Percentiles rank a stretch among this genome's conserved stretches.
phyloP scores from a whole-genome alignment of 306 rosid species.

The Echinosophora koreensis region DNA sequence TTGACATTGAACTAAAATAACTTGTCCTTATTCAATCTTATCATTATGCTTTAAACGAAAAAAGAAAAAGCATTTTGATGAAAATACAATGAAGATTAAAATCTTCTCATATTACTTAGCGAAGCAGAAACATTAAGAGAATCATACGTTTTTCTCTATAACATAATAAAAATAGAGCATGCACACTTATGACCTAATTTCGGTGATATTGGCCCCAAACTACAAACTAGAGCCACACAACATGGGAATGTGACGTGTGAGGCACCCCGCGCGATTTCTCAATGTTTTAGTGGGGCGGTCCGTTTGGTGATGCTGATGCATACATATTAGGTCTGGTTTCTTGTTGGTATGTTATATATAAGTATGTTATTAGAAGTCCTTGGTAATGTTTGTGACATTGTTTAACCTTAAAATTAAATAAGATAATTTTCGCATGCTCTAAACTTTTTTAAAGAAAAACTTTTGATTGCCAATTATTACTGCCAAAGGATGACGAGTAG shows the following conservation, averaged over 20 bases:
- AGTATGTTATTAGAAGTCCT: not conserved
- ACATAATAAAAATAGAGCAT: not conserved
- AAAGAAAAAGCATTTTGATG: not conserved
- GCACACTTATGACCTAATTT: not conserved
- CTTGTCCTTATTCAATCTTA: too few relatives aligned
- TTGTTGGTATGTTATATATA: too few relatives aligned
- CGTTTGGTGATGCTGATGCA: constrained; percentile 12
- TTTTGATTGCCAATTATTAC: not conserved
- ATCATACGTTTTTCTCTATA: not conserved
- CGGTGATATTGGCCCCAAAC: not conserved
- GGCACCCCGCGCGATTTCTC: not conserved
- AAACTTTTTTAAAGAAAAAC: not conserved
- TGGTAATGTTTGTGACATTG: not conserved
- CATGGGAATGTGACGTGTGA: constrained; percentile 32
- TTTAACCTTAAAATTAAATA: not conserved
- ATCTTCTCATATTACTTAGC: too few relatives aligned
- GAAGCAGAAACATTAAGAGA: too few relatives aligned
- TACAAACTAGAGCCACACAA: constrained; percentile 11
- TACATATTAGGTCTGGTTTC: not conserved
- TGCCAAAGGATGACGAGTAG: not conserved
- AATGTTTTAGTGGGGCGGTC: not conserved
- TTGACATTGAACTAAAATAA: too few relatives aligned
- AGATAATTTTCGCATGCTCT: not conserved
- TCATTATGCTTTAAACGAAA: too few relatives aligned
- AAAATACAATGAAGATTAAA: not conserved